These are phyloP conservation scores for Santalum album DNA, from an alignment of 164 flowering plant genomes.

Conservation along the genomic window DNA sequence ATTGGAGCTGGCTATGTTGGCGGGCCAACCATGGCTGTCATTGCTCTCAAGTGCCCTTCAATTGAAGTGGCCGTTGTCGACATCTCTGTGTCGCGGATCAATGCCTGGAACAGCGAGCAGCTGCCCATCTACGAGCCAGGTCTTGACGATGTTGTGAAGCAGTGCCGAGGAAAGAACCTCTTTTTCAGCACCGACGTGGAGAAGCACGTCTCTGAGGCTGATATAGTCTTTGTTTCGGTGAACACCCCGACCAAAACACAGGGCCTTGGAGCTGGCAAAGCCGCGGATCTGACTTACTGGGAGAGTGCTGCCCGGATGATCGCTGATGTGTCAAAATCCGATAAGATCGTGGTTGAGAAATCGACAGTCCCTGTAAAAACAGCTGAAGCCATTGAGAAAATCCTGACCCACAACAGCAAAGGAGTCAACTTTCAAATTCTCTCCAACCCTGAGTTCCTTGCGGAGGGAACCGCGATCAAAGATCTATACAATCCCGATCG, in stretches of 20 bases:
- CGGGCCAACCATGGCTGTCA: slow-evolving; percentile 66
- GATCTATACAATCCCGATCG: slow-evolving; percentile 53
- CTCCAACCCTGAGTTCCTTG: slow-evolving; percentile 64
- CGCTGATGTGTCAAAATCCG: slow-evolving; percentile 58
- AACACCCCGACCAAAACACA: slow-evolving; percentile 67
- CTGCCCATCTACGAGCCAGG: slow-evolving; percentile 57
- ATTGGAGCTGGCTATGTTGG: slow-evolving; percentile 65
- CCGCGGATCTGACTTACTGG: slow-evolving; percentile 61
- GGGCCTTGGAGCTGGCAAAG: slow-evolving; percentile 67
- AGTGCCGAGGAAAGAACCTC: slow-evolving; percentile 60
- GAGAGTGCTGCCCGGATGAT: slow-evolving; percentile 71
- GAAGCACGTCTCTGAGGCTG: slow-evolving; percentile 46
- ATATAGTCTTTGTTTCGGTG: slow-evolving; percentile 61
- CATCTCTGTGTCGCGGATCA: slow-evolving; percentile 41
- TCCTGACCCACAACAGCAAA: slow-evolving; percentile 46
- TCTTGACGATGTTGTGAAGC: slow-evolving; percentile 48
- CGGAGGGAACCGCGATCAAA: slow-evolving; percentile 58
- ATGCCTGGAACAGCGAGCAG: slow-evolving; percentile 56
- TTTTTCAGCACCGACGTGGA: slow-evolving; percentile 62
- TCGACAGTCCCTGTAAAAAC: slow-evolving; percentile 62
- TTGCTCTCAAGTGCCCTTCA: slow-evolving; percentile 48
- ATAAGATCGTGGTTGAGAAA: slow-evolving; percentile 64
- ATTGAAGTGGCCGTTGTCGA: slow-evolving; percentile 60
- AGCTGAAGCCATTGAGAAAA: slow-evolving; percentile 64
- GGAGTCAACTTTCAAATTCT: slow-evolving; percentile 57